Base-by-base conservation (phyloP, 1,139 yeast genomes). In the Chernovozyma aurita region DNA sequence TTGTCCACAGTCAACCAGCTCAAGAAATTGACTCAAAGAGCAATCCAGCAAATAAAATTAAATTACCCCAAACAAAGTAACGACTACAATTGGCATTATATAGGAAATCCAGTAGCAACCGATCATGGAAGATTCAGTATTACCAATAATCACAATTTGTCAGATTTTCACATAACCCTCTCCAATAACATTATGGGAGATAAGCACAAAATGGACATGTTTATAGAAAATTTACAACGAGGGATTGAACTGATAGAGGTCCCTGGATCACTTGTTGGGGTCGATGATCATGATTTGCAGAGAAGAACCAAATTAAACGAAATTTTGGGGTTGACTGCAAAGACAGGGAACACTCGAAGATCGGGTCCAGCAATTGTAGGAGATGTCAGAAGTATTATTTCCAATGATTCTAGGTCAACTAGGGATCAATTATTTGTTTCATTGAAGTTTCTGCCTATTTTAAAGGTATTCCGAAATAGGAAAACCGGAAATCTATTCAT, bases 111-210 rank as follows among this genome's bases (percentile, higher is more conserved):
- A 3, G 14, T 24, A 6, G 33, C 40, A n/a, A 32, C 32, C 9
- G 18, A 16, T 12, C 24, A 18, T 16, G 43, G 43, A 15, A 26
- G 33, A 26, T 41, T 36, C 29, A 31, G 38, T 12, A 20, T 41
- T 6, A 36, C 40, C 18, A 39, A 41, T 24, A 28, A 36, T 30
- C 39, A 39, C 11, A 36, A 34, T 24, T 30, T 41, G 18, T 18
- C 40, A 12, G 28, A 33, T 28, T 35, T 36, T 25, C 43, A 41
- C 26, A 39, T 41, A 16, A 31, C 43, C 4, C 16, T 41, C 8
- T 24, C 27, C 15, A 32, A 32, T 16, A 41, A 41, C 24, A 22
- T 39, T 4, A n/a, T 12, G 7, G 41, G 41, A 4, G 36, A 30
- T 3, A 15, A 26, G 6, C 33, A 30, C 20, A 32, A 30, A 11